phyloP scores from a whole-genome alignment of 768 basidiomycete genomes.

The Suillus placidus region DNA sequence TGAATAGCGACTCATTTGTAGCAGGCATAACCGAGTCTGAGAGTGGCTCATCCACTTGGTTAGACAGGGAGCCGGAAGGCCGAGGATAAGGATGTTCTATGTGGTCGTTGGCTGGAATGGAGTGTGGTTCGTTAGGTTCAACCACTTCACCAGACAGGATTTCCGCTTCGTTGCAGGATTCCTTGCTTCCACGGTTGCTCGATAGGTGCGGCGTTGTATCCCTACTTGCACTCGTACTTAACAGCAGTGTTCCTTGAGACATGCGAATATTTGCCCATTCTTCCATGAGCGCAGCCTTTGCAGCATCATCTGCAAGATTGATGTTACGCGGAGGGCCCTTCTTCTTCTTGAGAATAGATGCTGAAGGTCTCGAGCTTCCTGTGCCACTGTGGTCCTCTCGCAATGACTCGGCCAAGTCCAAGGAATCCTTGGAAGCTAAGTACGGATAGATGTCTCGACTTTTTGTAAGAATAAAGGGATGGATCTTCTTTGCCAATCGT shows the following conservation, averaged over 20 bases:
- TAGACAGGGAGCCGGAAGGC: neutral
- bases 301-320: slow-evolving; percentile 24
- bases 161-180: neutral
- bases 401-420: neutral
- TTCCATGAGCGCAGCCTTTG: slow-evolving; percentile 29
- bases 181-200: neutral
- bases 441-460: slow-evolving; percentile 32
- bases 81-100: neutral
- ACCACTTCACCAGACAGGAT: neutral
- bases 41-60: neutral
- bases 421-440: slow-evolving; percentile 26
- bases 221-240: slow-evolving; percentile 10
- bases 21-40: neutral
- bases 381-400: neutral
- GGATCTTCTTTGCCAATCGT: slow-evolving; percentile 24
- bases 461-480: slow-evolving; percentile 17
- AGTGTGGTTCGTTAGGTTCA: neutral
- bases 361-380: neutral
- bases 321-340: slow-evolving; percentile 19
- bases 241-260: slow-evolving; percentile 26
- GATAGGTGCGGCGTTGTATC: neutral
- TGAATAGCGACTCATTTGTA: neutral
- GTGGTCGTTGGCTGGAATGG: too few species aligned
- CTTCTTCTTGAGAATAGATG: slow-evolving; percentile 9
- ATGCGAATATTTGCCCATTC: slow-evolving; percentile 35